A percentile compares a stretch with the other conserved stretches of the same genome.
Conservation (phyloP, 1,139 yeast genomes). For the Sugiyamaella paludigena region DNA sequence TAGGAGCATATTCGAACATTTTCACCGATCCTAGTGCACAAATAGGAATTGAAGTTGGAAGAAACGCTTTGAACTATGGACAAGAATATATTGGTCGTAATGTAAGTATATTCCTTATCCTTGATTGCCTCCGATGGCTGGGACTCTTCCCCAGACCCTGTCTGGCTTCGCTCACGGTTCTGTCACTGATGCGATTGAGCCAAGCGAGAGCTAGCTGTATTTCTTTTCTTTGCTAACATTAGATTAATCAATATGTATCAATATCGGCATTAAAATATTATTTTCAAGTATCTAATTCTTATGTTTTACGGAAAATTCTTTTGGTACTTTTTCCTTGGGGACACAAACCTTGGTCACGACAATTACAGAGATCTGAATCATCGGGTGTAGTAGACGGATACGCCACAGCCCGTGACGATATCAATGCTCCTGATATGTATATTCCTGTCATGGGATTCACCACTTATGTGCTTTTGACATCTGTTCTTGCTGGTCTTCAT, state of each 20-base stretch:
- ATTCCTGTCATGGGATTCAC: constrained; percentile 76
- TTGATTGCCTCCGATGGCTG: neutral
- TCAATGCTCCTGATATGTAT: constrained; percentile 95
- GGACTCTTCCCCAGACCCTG: no score
- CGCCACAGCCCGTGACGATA: constrained; percentile 75
- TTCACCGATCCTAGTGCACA: constrained; percentile 79
- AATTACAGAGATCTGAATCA: constrained; percentile 37
- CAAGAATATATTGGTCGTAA: constrained; percentile 76
- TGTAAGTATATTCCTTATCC: no score
- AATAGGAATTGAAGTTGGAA: constrained; percentile 87
- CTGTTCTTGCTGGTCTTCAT: constrained; percentile 78
- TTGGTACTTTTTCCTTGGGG: constrained; percentile 83
- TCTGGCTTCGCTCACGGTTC: no score
- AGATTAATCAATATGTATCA: constrained; percentile 35
- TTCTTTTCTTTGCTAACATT: constrained; percentile 1
- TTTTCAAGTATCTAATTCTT: constrained; percentile 87
- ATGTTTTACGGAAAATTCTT: constrained; percentile 70
- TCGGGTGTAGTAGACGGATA: constrained; percentile 47
- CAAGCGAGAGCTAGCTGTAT: no score
- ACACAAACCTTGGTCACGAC: constrained; percentile 60
- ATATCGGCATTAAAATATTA: constrained; percentile 65
- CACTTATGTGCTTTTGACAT: constrained; percentile 83
- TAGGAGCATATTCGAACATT: constrained; percentile 39
- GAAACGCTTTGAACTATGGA: constrained; percentile 67
- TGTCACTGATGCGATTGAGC: no score